A percentile compares a stretch with the other conserved stretches of the same genome.
phyloP scores from a whole-genome alignment of 139 green algal genomes.

The Chlamydomonas schloesseri region DNA sequence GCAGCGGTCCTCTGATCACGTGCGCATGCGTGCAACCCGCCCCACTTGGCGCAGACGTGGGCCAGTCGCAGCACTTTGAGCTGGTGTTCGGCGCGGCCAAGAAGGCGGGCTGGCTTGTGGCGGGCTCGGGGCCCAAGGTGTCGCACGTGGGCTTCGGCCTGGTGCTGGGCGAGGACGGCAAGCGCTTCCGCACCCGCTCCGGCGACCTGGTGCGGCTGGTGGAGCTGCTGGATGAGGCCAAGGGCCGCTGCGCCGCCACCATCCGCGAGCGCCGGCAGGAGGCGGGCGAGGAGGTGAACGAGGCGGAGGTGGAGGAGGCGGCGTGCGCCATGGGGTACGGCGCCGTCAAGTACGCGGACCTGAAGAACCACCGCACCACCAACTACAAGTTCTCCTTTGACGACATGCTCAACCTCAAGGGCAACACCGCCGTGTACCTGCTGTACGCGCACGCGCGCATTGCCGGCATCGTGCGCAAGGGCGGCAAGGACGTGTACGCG shows the following conservation, averaged over 20 bases:
- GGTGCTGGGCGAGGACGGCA: conserved; percentile 97
- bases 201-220: conserved; percentile 87
- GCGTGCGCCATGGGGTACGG: conserved; percentile 91
- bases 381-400: conserved; percentile 99
- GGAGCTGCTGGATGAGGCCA: conserved; percentile 97
- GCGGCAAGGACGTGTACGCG: conserved; percentile 67
- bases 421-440: conserved; percentile 99
- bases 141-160: conserved; percentile 97
- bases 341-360: conserved; percentile 98
- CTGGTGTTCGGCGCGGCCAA: conserved; percentile 85
- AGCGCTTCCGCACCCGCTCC: conserved; percentile 76
- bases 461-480: conserved; percentile 84
- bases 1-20: too few relatives aligned
- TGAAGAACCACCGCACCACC: conserved; percentile 93
- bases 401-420: conserved; percentile 93
- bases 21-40: too few relatives aligned
- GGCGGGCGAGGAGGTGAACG: conserved; percentile 62
- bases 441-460: conserved; percentile 97
- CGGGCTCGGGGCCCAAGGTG: conserved; percentile 60
- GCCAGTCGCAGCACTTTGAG: conserved; percentile 94
- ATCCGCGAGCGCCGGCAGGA: conserved; percentile 73
- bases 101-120: conserved; percentile 75
- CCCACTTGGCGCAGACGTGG: conserved; percentile 71
- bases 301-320: conserved; percentile 79
- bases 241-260: conserved; percentile 68